Evolutionary conservation across 139 green algal species (phyloP).

Genomic region (Chlorella sp.): DNA sequence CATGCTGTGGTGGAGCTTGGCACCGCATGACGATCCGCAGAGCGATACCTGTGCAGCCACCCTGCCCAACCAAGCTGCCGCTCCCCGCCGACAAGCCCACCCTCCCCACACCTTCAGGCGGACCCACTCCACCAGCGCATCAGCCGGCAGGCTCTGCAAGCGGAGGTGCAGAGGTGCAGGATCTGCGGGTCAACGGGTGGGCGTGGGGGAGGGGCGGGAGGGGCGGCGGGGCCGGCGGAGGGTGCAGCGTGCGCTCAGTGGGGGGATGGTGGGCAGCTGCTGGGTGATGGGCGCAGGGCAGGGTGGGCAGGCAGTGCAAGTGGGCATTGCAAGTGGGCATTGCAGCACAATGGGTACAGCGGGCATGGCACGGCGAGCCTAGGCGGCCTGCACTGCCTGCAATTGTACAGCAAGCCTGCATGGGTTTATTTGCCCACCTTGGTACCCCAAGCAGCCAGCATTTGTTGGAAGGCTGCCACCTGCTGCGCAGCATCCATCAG

Average conservation of each 20-base stretch:
- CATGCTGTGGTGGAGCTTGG: not conserved
- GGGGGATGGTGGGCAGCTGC: not conserved
- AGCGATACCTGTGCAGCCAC: not conserved
- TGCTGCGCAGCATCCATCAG: conserved; percentile 14
- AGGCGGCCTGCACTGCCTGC: not conserved
- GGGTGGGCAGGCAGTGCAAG: not conserved
- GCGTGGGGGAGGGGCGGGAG: not conserved
- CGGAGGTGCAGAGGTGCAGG: not conserved
- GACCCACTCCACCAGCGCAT: conserved; percentile 33
- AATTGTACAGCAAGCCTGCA: not conserved
- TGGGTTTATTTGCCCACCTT: not conserved
- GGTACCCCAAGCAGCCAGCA: conserved; percentile 24
- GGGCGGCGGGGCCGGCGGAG: not conserved
- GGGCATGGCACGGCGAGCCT: too few relatives aligned
- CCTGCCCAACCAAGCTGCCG: not conserved
- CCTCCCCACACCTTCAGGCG: conserved; percentile 29
- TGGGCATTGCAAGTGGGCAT: not conserved
- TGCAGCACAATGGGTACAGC: not conserved
- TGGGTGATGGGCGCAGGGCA: not conserved
- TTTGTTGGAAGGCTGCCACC: conserved; percentile 26
- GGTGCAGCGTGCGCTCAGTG: not conserved
- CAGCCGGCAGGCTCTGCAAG: conserved; percentile 26
- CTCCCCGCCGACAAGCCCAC: not conserved
- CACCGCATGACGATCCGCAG: not conserved
- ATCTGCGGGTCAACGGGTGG: not conserved